Evolutionary conservation across 2,329 filamentous ascomycete genomes (phyloP).

Genomic region (Coniochaeta sp.): DNA sequence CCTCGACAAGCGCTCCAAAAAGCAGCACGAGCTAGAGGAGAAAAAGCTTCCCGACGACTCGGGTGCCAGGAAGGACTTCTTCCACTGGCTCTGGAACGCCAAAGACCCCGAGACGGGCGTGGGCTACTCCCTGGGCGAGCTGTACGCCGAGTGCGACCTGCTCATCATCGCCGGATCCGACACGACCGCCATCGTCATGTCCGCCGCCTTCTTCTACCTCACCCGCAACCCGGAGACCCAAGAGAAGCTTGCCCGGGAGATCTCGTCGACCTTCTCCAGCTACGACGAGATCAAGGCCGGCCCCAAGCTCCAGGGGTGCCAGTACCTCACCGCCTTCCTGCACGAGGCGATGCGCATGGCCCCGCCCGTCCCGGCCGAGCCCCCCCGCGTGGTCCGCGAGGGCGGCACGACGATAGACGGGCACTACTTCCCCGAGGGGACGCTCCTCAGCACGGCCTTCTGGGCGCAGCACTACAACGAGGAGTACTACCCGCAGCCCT

Average conservation of each 20-base stretch:
- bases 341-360: conserved; percentile 19
- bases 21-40: background rate
- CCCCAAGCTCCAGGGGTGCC: conserved; percentile 12
- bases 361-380: conserved; percentile 11
- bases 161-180: conserved; percentile 17
- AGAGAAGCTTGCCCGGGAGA: conserved; percentile 11
- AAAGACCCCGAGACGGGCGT: conserved; percentile 10
- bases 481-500: background rate
- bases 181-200: conserved; percentile 12
- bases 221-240: conserved; percentile 5
- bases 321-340: conserved; percentile 16
- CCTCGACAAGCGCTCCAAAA: background rate
- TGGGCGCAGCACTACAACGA: conserved; percentile 7
- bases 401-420: conserved; percentile 13
- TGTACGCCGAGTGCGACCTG: conserved; percentile 12
- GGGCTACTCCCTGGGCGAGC: conserved; percentile 11
- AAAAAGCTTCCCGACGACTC: conserved; percentile 6
- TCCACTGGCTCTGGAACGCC: conserved; percentile 15
- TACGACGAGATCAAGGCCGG: conserved; percentile 13
- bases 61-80: conserved; percentile 15
- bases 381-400: conserved; percentile 14
- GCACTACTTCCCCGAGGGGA: conserved; percentile 14
- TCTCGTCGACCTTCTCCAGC: conserved; percentile 9
- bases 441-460: conserved; percentile 12
- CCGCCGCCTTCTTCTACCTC: conserved; percentile 15